Conservation (phyloP, 2,329 filamentous ascomycete species). For the Alternaria sp. region DNA sequence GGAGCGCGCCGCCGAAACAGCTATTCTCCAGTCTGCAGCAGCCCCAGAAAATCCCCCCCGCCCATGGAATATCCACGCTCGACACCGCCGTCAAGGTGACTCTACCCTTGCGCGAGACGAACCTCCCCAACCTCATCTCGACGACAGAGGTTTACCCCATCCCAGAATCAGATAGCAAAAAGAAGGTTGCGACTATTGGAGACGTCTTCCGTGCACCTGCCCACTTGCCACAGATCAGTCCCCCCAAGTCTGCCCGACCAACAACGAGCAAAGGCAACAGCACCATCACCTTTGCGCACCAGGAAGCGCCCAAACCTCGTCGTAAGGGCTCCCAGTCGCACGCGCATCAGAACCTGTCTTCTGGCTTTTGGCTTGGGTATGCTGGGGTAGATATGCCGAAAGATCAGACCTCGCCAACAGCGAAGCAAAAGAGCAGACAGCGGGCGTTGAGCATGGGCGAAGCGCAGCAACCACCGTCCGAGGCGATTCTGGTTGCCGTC, state of each 20-base stretch:
- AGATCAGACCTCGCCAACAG: constrained; percentile 63
- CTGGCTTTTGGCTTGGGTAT: constrained; percentile 70
- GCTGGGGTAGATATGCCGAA: constrained; percentile 52
- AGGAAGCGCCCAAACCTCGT: constrained; percentile 58
- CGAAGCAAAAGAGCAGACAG: constrained; percentile 72
- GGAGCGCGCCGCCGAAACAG: constrained; percentile 74
- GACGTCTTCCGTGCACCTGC: constrained; percentile 75
- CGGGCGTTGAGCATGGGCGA: constrained; percentile 71
- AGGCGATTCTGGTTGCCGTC: constrained; percentile 46
- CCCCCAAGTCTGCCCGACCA: constrained; percentile 74
- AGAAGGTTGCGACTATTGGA: constrained; percentile 69
- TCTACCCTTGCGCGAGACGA: constrained; percentile 65
- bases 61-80: constrained; percentile 43
- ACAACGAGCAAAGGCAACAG: constrained; percentile 65
- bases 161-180: constrained; percentile 50
- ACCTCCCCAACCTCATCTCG: constrained; percentile 76
- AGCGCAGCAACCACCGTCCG: constrained; percentile 60
- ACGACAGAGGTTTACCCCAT: constrained; percentile 69
- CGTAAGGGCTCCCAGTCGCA: constrained; percentile 60
- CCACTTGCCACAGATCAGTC: constrained; percentile 68
- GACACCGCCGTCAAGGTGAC: constrained; percentile 53
- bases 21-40: constrained; percentile 85
- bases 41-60: constrained; percentile 47
- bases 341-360: constrained; percentile 68
- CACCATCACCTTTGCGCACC: constrained; percentile 57